A percentile compares a stretch with the other conserved stretches of the same genome.
Conservation (phyloP, 495 filamentous ascomycete genomes). For the Xeromyces bisporus region DNA sequence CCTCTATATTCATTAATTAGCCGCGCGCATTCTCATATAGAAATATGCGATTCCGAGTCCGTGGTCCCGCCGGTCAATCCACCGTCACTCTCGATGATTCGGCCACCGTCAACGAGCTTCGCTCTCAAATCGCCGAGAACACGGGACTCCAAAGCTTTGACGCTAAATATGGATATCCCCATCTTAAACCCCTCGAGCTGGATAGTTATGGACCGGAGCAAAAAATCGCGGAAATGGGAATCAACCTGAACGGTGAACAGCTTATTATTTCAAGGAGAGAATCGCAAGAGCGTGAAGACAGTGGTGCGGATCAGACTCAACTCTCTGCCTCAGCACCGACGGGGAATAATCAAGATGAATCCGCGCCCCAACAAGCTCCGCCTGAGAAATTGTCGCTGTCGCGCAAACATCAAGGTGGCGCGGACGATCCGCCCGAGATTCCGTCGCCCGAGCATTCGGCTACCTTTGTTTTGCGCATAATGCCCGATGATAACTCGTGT, state of each 20-base stretch:
- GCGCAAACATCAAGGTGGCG: slow-evolving; percentile 5
- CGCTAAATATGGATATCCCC: slow-evolving; percentile 78
- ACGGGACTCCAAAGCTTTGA: slow-evolving; percentile 41
- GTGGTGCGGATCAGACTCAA: slow-evolving; percentile 4
- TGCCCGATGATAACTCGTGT: slow-evolving; percentile 95
- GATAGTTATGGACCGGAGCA: slow-evolving; percentile 29
- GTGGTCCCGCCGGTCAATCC: slow-evolving; percentile 43
- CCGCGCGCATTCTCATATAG: not conserved
- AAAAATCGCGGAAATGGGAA: slow-evolving; percentile 33
- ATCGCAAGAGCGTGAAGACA: slow-evolving; percentile 3
- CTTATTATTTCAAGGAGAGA: slow-evolving; percentile 47
- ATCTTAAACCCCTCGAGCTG: slow-evolving; percentile 45
- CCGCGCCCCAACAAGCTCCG: slow-evolving; percentile 8
- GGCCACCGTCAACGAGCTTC: slow-evolving; percentile 48
- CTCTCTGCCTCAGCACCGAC: too few species aligned
- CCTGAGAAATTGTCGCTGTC: slow-evolving; percentile 8
- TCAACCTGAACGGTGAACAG: slow-evolving; percentile 69
- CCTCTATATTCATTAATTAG: not conserved
- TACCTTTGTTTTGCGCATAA: slow-evolving; percentile 69
- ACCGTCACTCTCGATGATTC: slow-evolving; percentile 46
- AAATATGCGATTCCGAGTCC: slow-evolving; percentile 44
- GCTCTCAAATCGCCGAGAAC: slow-evolving; percentile 33
- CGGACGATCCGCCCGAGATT: slow-evolving; percentile 53
- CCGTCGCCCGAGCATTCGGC: slow-evolving; percentile 41
- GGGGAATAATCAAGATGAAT: slow-evolving; percentile 6